These are phyloP conservation scores for Urtica urens DNA, from an alignment of 306 rosid genomes.

Conservation along the genomic window DNA sequence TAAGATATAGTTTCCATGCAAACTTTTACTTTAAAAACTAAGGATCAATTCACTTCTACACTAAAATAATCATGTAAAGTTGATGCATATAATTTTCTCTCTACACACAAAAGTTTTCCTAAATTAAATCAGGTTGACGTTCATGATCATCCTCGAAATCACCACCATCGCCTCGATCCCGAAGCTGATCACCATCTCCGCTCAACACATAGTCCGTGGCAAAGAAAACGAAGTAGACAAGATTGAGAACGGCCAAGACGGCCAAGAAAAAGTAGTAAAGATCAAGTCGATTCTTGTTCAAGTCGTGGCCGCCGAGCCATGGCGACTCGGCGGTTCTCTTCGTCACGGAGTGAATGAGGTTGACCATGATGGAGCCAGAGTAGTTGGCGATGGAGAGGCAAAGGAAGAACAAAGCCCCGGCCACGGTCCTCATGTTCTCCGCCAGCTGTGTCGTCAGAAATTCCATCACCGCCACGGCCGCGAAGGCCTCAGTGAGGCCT, in stretches of 20 bases:
- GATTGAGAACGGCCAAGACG: slow-evolving; percentile 33
- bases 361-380: slow-evolving; percentile 40
- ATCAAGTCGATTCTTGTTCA: slow-evolving; percentile 43
- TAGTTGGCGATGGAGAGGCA: slow-evolving; percentile 55
- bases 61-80: too few relatives aligned
- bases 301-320: slow-evolving; percentile 64
- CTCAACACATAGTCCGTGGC: slow-evolving; percentile 26
- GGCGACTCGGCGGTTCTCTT: slow-evolving; percentile 19
- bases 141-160: neutral
- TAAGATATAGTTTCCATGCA: too few relatives aligned
- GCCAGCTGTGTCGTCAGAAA: slow-evolving; percentile 52
- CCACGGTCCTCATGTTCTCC: slow-evolving; percentile 66
- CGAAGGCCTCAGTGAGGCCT: slow-evolving; percentile 63
- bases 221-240: slow-evolving; percentile 45
- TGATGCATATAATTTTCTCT: too few relatives aligned
- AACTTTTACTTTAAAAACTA: too few relatives aligned
- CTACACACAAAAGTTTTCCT: too few relatives aligned
- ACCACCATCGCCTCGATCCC: slow-evolving; percentile 12
- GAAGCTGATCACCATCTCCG: neutral
- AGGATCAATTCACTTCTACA: too few relatives aligned
- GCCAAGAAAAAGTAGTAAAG: slow-evolving; percentile 50
- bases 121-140: too few relatives aligned
- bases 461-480: slow-evolving; percentile 61
- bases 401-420: slow-evolving; percentile 66
- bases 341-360: slow-evolving; percentile 28